Evolutionary conservation across 345 rosid species (phyloP).

Genomic region (Salix dunnii): DNA sequence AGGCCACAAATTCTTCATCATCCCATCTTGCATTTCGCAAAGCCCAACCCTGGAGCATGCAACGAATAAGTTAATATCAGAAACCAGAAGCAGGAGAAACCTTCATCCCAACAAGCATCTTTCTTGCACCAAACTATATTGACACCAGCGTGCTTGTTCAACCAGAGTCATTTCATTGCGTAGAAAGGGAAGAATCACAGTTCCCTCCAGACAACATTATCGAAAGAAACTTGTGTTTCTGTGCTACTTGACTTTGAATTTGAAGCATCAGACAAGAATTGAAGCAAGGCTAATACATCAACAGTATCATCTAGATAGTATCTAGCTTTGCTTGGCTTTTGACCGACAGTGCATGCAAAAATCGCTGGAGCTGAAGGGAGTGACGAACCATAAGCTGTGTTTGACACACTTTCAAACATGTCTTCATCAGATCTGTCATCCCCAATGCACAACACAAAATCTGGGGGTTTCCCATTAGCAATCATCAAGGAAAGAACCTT

Average conservation of each 20-base stretch:
- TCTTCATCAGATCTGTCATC: conserved; percentile 34
- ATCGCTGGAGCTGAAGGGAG: conserved; percentile 15
- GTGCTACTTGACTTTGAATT: not conserved
- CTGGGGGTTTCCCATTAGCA: conserved; percentile 17
- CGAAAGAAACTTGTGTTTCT: conserved; percentile 7
- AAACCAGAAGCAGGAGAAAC: not conserved
- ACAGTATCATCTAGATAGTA: conserved; percentile 27
- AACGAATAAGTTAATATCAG: not conserved
- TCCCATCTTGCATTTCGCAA: not conserved
- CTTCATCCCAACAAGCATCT: not conserved
- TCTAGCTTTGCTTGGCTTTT: conserved; percentile 34
- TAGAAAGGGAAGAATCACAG: not conserved
- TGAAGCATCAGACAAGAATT: conserved; percentile 20
- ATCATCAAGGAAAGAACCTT: conserved; percentile 28
- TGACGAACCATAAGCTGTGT: conserved; percentile 2
- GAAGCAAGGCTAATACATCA: conserved; percentile 24
- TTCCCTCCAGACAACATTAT: not conserved
- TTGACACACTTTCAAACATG: conserved; percentile 28
- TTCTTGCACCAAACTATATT: not conserved
- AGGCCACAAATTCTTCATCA: not conserved
- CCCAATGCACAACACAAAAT: conserved; percentile 31
- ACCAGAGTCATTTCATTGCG: not conserved
- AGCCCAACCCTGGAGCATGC: not conserved
- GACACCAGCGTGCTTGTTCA: not conserved
- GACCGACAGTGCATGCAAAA: conserved; percentile 34